Percentiles rank a stretch among this genome's conserved stretches.
Evolutionary conservation across 225 moss, liverwort and hornwort species (phyloP).

Genomic region (Sphagnum tenellum): DNA sequence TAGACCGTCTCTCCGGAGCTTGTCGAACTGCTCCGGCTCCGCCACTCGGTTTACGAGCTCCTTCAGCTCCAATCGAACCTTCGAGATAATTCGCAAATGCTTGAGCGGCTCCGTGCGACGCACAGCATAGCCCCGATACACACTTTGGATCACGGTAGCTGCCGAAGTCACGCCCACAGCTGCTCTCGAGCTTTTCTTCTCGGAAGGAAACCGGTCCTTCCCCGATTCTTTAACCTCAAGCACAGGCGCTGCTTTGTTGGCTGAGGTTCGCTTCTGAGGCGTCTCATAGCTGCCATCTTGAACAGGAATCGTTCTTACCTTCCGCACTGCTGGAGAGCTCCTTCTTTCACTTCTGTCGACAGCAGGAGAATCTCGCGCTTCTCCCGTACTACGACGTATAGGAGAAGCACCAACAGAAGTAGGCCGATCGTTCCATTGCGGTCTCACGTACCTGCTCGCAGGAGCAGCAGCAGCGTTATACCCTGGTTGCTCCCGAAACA

Average conservation of each 20-base stretch:
- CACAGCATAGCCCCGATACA: conserved; percentile 29
- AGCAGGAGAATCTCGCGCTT: not conserved
- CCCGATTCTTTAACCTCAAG: too few species aligned
- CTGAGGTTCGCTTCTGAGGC: not conserved
- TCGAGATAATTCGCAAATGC: conserved; percentile 20
- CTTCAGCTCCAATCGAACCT: conserved; percentile 21
- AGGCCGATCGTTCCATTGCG: not conserved
- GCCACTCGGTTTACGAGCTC: conserved; percentile 7
- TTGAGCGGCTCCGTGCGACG: conserved; percentile 30
- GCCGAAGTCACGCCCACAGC: conserved; percentile 17
- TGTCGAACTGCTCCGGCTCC: conserved; percentile 13
- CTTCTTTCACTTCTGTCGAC: not conserved
- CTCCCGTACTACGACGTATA: too few species aligned
- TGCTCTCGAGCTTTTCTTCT: not conserved
- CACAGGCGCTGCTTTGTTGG: not conserved
- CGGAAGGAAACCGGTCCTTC: too few species aligned
- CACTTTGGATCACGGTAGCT: conserved; percentile 31
- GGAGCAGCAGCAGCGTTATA: not conserved
- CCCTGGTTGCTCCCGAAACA: conserved; percentile 4
- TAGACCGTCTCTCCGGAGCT: conserved; percentile 19
- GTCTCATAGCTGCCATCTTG: conserved; percentile 7
- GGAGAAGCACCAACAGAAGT: not conserved
- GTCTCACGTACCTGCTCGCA: not conserved
- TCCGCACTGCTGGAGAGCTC: not conserved
- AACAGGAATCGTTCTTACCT: conserved; percentile 19